Conservation (phyloP, 768 basidiomycete genomes). For the Podaxis carcinomalis region DNA sequence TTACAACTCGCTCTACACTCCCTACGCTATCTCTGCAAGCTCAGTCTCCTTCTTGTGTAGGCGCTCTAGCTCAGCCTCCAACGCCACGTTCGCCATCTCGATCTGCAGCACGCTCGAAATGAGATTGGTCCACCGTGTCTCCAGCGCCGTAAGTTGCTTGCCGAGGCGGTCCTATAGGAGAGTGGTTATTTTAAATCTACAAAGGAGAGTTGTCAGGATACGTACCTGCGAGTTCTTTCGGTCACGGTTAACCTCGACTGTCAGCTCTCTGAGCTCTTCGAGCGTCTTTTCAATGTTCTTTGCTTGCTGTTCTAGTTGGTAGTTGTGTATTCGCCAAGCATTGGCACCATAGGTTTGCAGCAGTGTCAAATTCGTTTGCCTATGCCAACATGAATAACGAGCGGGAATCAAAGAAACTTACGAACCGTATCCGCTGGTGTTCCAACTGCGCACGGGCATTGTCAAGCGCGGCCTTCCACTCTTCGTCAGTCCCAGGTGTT, state of each 20-base stretch:
- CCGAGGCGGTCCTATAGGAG: constrained; percentile 65
- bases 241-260: constrained; percentile 82
- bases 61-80: constrained; percentile 75
- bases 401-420: background rate
- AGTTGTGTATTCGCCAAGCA: constrained; percentile 91
- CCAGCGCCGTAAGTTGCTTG: constrained; percentile 72
- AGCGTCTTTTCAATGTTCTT: constrained; percentile 66
- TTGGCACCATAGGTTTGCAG: constrained; percentile 86
- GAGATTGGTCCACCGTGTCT: constrained; percentile 90
- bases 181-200: background rate
- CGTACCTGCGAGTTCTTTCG: constrained; percentile 82
- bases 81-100: constrained; percentile 89
- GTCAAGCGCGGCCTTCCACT: constrained; percentile 69
- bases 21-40: constrained; percentile 39
- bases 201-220: constrained; percentile 4
- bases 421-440: constrained; percentile 78
- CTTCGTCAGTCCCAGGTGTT: constrained; percentile 62
- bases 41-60: constrained; percentile 59
- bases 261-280: constrained; percentile 75
- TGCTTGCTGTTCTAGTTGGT: constrained; percentile 73
- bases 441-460: constrained; percentile 83
- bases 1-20: background rate
- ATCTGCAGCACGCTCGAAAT: constrained; percentile 89
- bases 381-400: constrained; percentile 22
- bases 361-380: constrained; percentile 79